Percentiles rank a stretch among this genome's conserved stretches.
Evolutionary conservation across 768 basidiomycete species (phyloP).

Genomic region (Mycena alexandri): DNA sequence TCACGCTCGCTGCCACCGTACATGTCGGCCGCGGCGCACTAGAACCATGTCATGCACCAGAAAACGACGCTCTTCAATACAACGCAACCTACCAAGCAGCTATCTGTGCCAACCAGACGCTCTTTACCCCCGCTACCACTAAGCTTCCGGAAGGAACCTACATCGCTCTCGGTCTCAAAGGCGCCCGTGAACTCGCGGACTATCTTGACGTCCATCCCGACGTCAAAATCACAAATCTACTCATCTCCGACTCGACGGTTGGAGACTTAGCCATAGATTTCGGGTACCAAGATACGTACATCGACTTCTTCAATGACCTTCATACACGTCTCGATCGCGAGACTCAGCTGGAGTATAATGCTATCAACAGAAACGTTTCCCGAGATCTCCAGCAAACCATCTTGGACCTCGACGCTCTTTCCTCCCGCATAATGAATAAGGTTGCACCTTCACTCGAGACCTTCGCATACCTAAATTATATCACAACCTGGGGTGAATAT

Average conservation of each 20-base stretch:
- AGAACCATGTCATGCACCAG: background rate
- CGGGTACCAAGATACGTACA: slow-evolving; percentile 17
- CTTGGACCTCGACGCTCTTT: slow-evolving; percentile 20
- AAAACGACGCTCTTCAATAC: background rate
- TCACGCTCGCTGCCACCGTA: no score
- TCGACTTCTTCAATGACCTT: background rate
- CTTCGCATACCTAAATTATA: slow-evolving; percentile 31
- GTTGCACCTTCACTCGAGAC: slow-evolving; percentile 30
- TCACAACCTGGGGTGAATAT: slow-evolving; percentile 15
- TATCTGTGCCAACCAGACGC: slow-evolving; percentile 8
- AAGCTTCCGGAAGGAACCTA: slow-evolving; percentile 30
- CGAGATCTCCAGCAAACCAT: slow-evolving; percentile 1
- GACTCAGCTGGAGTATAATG: slow-evolving; percentile 7
- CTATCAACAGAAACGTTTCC: slow-evolving; percentile 25
- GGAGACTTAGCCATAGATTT: slow-evolving; percentile 30
- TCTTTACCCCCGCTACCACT: slow-evolving; percentile 16
- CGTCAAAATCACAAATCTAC: slow-evolving; percentile 15
- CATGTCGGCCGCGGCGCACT: no score
- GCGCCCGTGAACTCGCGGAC: slow-evolving; percentile 19
- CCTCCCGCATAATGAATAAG: slow-evolving; percentile 30
- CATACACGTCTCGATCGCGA: background rate
- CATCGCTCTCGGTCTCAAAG: slow-evolving; percentile 22
- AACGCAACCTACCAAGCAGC: slow-evolving; percentile 3
- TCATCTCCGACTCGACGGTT: slow-evolving; percentile 31
- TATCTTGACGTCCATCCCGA: slow-evolving; percentile 28